These are phyloP conservation scores for Rhynchosporium graminicola DNA, from an alignment of 2,329 filamentous ascomycete species.

Conservation along the genomic window DNA sequence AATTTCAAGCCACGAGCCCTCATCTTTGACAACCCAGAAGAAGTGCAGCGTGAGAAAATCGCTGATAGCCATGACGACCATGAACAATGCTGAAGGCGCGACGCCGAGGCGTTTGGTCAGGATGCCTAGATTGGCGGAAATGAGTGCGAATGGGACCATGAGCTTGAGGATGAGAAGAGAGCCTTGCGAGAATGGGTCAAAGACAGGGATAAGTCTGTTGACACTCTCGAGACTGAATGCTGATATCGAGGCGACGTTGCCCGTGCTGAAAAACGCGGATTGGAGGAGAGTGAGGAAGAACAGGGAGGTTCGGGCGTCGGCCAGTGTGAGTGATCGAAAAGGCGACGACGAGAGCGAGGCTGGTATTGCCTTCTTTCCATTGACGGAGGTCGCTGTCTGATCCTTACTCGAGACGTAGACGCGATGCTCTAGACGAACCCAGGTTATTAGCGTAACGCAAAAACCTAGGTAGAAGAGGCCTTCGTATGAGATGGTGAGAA, in stretches of 20 bases:
- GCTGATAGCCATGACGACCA: conserved; percentile 88
- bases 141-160: conserved; percentile 87
- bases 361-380: conserved; percentile 29
- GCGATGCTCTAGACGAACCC: conserved; percentile 88
- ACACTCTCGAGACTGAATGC: conserved; percentile 94
- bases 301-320: conserved; percentile 84
- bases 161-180: conserved; percentile 86
- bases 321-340: conserved; percentile 68
- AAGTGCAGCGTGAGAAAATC: conserved; percentile 94
- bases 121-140: conserved; percentile 92
- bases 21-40: conserved; percentile 96
- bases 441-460: conserved; percentile 76
- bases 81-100: conserved; percentile 86
- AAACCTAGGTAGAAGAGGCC: conserved; percentile 94
- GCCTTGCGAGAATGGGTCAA: conserved; percentile 89
- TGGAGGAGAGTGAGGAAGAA: conserved; percentile 97
- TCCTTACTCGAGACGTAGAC: conserved; percentile 52
- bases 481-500: conserved; percentile 96
- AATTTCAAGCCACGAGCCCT: conserved; percentile 96
- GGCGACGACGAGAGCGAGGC: conserved; percentile 35
- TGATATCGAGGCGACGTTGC: conserved; percentile 91
- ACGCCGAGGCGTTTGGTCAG: conserved; percentile 83
- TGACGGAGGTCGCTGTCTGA: conserved; percentile 12
- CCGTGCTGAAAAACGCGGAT: conserved; percentile 94
- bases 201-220: conserved; percentile 81